Base-by-base conservation (phyloP, 192 early-diverging fungal genomes). In the Radiomyces spectabilis region DNA sequence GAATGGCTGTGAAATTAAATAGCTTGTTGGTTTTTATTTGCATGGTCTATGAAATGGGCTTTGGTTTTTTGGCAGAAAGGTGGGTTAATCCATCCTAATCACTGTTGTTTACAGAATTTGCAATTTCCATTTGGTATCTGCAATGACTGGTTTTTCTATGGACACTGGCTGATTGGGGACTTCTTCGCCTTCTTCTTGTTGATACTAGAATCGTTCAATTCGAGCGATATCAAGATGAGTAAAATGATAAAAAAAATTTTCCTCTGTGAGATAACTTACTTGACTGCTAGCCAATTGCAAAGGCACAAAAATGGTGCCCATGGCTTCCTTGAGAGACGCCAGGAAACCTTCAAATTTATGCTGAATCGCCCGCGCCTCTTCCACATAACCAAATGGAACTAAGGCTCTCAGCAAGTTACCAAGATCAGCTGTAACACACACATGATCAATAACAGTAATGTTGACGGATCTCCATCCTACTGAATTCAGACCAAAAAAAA, bases 291-390 rank as follows among this genome's bases (percentile, higher is more conserved):
- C 47, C 27, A 69, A 41, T 38, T 69, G 59, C n/a, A 69, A 41
- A 29, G 76, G 72, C 5, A 78, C 74, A 69, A 87, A 87, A 7
- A 83, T 73, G 46, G 57, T 63, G 7, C 52, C 58, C 16, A 69
- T 59, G 1, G 63, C 59, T 1, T 18, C 55, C 10, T 69, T 50
- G 12, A 83, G 69, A 6, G 63, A 52, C 1, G 55, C 51, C 1
- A 87, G 71, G 21, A 85, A 49, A 15, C 51, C 51, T 0, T 34
- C 46, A 57, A 83, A 85, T 33, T 57, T 52, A 6, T 46, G 19
- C 51, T 87, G 83, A 57, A 85, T 51, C 22, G 66, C 56, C 5
- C 37, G 43, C 1, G 81, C 85, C 24, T 65, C 66, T 33, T 66
- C 60, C 0, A 76, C 51, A 24, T 66, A 60, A 21, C 67, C 66